These are phyloP conservation scores for Sporothrix mexicana DNA, from an alignment of 2,329 filamentous ascomycete species.

Conservation along the genomic window DNA sequence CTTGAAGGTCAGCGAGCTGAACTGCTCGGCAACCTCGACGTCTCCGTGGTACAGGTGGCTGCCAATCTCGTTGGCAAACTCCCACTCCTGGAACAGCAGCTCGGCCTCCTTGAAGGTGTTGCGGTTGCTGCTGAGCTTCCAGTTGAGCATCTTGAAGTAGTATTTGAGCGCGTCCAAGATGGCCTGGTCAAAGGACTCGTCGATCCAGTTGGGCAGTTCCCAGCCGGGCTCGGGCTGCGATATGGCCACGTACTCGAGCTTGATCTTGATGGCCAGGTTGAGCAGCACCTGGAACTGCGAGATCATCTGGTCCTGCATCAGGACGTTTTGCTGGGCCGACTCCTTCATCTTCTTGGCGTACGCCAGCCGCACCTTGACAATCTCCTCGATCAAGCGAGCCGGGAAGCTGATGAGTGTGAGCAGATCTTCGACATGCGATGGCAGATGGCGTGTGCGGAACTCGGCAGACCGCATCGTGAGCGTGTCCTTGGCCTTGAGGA, in stretches of 20 bases:
- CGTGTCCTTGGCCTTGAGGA: constrained; percentile 90
- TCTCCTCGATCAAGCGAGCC: constrained; percentile 92
- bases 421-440: constrained; percentile 95
- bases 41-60: constrained; percentile 90
- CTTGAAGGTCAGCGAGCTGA: constrained; percentile 91
- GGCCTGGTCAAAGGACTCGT: constrained; percentile 92
- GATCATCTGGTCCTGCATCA: constrained; percentile 98
- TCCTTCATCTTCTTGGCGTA: constrained; percentile 97
- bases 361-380: constrained; percentile 87
- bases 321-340: constrained; percentile 84
- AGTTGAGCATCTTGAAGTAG: constrained; percentile 98
- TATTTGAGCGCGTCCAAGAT: constrained; percentile 93
- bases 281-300: constrained; percentile 93
- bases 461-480: constrained; percentile 83
- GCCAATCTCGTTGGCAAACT: constrained; percentile 93
- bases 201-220: constrained; percentile 94
- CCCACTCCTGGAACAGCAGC: constrained; percentile 96
- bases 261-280: constrained; percentile 89
- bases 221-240: constrained; percentile 88
- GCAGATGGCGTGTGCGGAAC: constrained; percentile 87
- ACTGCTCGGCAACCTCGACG: constrained; percentile 96
- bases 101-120: constrained; percentile 99
- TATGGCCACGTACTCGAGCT: constrained; percentile 83
- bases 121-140: constrained; percentile 96
- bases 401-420: constrained; percentile 97